Conservation (phyloP, 495 filamentous ascomycete genomes). For the Durotheca rogersii region DNA sequence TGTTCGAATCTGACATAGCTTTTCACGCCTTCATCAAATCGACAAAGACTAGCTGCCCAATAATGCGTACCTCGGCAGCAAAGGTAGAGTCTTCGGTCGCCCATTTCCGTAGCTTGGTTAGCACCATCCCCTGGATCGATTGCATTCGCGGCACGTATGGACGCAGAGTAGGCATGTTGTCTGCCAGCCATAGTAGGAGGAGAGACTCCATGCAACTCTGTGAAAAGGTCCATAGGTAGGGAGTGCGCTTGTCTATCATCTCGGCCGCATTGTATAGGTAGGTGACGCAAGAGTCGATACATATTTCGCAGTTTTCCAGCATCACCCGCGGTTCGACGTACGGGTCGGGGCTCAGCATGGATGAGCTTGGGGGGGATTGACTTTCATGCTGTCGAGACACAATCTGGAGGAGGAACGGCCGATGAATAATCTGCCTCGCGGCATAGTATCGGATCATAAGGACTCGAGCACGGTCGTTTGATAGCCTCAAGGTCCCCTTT, state of each 20-base stretch:
- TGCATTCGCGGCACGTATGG: constrained; percentile 32
- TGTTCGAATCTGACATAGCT: too few species aligned
- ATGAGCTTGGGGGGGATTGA: constrained; percentile 28
- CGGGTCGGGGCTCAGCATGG: constrained; percentile 24
- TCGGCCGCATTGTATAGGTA: constrained; percentile 36
- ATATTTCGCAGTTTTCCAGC: constrained; percentile 35
- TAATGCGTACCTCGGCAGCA: constrained; percentile 33
- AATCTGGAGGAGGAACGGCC: constrained; percentile 37
- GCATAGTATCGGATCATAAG: constrained; percentile 41
- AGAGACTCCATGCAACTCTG: constrained; percentile 36
- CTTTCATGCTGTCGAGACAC: constrained; percentile 27
- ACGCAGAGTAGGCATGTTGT: constrained; percentile 28
- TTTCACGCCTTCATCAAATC: constrained; percentile 26
- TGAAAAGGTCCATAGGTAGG: constrained; percentile 37
- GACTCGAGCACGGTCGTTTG: constrained; percentile 35
- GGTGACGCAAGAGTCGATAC: constrained; percentile 36
- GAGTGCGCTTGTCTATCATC: constrained; percentile 37
- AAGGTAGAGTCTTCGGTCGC: constrained; percentile 34
- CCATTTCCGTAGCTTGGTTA: constrained; percentile 34
- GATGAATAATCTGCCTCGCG: constrained; percentile 39
- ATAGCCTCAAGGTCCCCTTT: constrained; percentile 28
- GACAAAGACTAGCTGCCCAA: constrained; percentile 29
- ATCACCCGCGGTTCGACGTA: constrained; percentile 27
- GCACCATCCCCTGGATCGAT: constrained; percentile 29
- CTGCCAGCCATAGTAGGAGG: constrained; percentile 33